These are phyloP conservation scores for Closterium sp. DNA, from an alignment of 139 green algal genomes.

Conservation along the genomic window DNA sequence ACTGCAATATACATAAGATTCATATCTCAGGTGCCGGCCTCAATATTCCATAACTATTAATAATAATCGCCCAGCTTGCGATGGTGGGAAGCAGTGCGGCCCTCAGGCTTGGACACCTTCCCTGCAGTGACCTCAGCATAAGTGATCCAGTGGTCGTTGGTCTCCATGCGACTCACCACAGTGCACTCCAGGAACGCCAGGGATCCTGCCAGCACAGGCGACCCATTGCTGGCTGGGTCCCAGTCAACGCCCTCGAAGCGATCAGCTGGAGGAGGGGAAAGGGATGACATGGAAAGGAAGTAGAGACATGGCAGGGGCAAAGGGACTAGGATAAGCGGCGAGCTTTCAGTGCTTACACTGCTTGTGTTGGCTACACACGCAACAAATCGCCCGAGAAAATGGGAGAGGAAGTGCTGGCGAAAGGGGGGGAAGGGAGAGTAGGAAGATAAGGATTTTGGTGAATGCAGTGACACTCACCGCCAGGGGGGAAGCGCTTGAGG, in stretches of 20 bases:
- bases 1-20: too few relatives aligned
- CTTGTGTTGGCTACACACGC: too few relatives aligned
- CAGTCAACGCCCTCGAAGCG: slow-evolving; percentile 77
- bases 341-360: too few relatives aligned
- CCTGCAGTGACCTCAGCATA: slow-evolving; percentile 78
- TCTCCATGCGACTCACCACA: slow-evolving; percentile 89
- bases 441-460: background rate
- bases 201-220: slow-evolving; percentile 54
- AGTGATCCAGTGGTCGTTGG: slow-evolving; percentile 92
- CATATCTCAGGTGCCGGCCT: too few relatives aligned
- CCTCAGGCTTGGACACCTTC: slow-evolving; percentile 69
- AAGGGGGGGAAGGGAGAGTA: background rate
- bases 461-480: slow-evolving; percentile 40
- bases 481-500: slow-evolving; percentile 84
- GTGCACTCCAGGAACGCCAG: slow-evolving; percentile 87
- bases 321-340: too few relatives aligned
- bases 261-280: slow-evolving; percentile 62
- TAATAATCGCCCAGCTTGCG: slow-evolving; percentile 91
- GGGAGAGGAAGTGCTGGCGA: too few relatives aligned
- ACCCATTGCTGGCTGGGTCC: slow-evolving; percentile 27
- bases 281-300: background rate
- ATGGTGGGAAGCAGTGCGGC: slow-evolving; percentile 86
- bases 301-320: background rate
- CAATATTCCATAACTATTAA: slow-evolving; percentile 56
- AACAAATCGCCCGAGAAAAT: too few relatives aligned